Evolutionary conservation across 768 basidiomycete species (phyloP).

Genomic region (Rhodotorula paludigena): DNA sequence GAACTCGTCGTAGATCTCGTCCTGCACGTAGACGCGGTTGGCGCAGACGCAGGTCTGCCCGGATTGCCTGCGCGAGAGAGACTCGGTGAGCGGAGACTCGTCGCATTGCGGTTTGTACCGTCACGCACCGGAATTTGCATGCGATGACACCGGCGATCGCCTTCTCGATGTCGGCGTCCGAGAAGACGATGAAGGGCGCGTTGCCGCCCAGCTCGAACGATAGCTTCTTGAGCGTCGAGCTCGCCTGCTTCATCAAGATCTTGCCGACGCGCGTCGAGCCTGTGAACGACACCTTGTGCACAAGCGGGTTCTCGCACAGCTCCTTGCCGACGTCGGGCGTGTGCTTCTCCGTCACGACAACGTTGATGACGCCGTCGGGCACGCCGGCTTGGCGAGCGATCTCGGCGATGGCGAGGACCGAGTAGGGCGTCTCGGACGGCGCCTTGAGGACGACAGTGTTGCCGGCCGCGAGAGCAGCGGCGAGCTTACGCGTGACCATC

Average conservation of each 20-base stretch:
- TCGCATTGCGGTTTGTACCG: no score
- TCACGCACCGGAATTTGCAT: constrained; percentile 46
- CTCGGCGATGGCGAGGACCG: constrained; percentile 86
- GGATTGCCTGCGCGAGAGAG: constrained; percentile 12
- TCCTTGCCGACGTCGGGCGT: constrained; percentile 84
- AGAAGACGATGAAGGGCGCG: constrained; percentile 90
- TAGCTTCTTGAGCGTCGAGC: constrained; percentile 48
- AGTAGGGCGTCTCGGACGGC: constrained; percentile 90
- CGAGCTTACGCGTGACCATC: constrained; percentile 74
- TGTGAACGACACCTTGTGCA: constrained; percentile 71
- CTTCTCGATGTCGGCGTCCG: constrained; percentile 86
- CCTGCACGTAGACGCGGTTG: constrained; percentile 86
- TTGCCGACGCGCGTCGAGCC: constrained; percentile 49
- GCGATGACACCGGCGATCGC: constrained; percentile 69
- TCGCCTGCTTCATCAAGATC: constrained; percentile 47
- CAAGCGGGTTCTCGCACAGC: constrained; percentile 78
- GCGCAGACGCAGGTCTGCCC: constrained; percentile 57
- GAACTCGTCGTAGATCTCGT: constrained; percentile 81
- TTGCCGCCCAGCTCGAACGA: constrained; percentile 80
- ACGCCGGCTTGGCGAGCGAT: constrained; percentile 82
- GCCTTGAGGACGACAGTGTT: constrained; percentile 94
- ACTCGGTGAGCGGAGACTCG: neutral
- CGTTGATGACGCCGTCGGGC: constrained; percentile 90
- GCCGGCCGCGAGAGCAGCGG: constrained; percentile 86
- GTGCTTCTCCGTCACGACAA: constrained; percentile 81